Percentiles rank a stretch among this genome's conserved stretches.
phyloP scores from a whole-genome alignment of 257 asterid species.

The Thymus mandschuricus region DNA sequence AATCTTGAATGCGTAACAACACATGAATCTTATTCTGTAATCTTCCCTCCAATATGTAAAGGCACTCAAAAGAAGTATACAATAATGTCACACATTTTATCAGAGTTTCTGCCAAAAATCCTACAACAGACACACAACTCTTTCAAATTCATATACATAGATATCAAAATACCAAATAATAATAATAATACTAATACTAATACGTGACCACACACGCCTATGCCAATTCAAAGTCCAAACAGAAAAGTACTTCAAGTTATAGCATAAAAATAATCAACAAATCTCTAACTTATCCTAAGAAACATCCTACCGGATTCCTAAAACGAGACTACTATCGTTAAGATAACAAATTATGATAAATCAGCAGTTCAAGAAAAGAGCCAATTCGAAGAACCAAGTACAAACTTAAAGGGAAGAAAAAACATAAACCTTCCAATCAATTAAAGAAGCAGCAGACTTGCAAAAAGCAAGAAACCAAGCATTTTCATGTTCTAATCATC shows the following conservation, averaged over 20 bases:
- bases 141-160: not conserved
- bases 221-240: not conserved
- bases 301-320: not conserved
- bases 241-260: not conserved
- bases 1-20: not conserved
- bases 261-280: not conserved
- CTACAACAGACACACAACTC: not conserved
- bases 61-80: not conserved
- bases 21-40: not conserved
- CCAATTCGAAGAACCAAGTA: not conserved
- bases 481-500: conserved; percentile 12
- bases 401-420: not conserved
- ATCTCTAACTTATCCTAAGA: not conserved
- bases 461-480: conserved; percentile 4
- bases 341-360: not conserved
- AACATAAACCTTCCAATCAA: not conserved
- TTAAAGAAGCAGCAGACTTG: not conserved
- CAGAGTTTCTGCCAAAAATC: not conserved
- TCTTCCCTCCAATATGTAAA: not conserved
- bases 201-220: not conserved
- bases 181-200: too few species aligned
- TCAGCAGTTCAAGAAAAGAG: conserved; percentile 8
- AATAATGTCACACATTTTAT: not conserved
- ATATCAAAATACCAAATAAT: not conserved
- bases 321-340: not conserved